Conservation (phyloP, 768 basidiomycete genomes). For the Lyophyllum atratum region DNA sequence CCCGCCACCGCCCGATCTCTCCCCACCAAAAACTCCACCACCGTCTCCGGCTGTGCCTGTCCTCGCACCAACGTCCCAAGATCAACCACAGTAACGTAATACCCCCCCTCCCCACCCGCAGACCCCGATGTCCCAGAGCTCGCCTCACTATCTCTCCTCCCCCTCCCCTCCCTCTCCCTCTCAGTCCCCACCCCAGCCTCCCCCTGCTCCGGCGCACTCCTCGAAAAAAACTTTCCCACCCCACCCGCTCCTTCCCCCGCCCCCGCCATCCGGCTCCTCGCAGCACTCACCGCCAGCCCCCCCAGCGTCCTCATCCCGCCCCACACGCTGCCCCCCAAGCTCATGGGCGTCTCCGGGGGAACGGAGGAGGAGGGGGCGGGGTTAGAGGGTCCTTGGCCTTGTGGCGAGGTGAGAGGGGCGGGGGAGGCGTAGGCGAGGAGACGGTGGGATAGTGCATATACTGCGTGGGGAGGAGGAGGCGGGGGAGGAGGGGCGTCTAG, state of each 20-base stretch:
- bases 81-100: slow-evolving; percentile 56
- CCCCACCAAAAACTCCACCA: slow-evolving; percentile 53
- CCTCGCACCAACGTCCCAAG: slow-evolving; percentile 29
- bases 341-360: not conserved
- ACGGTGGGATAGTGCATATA: slow-evolving; percentile 62
- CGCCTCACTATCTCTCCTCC: slow-evolving; percentile 21
- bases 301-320: slow-evolving; percentile 66
- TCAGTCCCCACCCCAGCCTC: slow-evolving; percentile 10
- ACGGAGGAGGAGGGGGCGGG: not conserved
- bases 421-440: slow-evolving; percentile 59
- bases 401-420: slow-evolving; percentile 7
- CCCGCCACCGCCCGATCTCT: slow-evolving; percentile 47
- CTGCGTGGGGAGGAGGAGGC: slow-evolving; percentile 34
- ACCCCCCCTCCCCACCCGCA: not conserved
- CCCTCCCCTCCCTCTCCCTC: slow-evolving; percentile 12
- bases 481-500: not conserved
- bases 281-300: slow-evolving; percentile 59
- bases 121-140: slow-evolving; percentile 1
- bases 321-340: slow-evolving; percentile 58
- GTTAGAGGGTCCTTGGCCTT: not conserved
- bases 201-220: slow-evolving; percentile 58
- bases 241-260: slow-evolving; percentile 22
- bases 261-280: slow-evolving; percentile 33
- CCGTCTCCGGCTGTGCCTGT: slow-evolving; percentile 21
- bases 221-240: slow-evolving; percentile 52